Conservation (phyloP, 1,284 basidiomycete species). For the Trametes versicolor region DNA sequence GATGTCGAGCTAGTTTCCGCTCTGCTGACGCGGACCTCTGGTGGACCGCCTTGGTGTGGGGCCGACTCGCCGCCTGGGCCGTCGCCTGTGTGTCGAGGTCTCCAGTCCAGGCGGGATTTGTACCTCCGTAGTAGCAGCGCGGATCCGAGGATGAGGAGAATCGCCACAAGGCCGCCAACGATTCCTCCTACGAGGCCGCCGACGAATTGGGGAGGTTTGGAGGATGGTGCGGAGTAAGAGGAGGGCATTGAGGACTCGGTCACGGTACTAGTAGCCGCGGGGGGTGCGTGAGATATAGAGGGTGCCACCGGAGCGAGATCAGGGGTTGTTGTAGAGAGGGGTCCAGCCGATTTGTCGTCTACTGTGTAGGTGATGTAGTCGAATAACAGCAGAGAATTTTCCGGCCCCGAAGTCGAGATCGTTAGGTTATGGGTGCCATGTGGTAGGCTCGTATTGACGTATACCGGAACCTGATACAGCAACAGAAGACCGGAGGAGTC, state of each 20-base stretch:
- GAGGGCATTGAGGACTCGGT: too few species aligned
- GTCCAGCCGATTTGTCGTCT: background rate
- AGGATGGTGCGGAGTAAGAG: background rate
- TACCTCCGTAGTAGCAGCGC: conserved; percentile 6
- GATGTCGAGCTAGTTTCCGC: conserved; percentile 11
- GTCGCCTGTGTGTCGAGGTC: background rate
- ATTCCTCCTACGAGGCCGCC: conserved; percentile 17
- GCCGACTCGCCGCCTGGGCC: background rate
- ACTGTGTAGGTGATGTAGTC: conserved; percentile 21
- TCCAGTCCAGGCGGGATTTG: background rate
- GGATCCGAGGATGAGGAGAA: conserved; percentile 2
- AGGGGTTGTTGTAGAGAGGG: background rate
- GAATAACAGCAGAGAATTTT: conserved; percentile 13
- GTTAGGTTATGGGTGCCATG: conserved; percentile 9
- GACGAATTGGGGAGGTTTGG: conserved; percentile 3
- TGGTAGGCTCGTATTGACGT: conserved; percentile 1
- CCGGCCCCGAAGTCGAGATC: background rate
- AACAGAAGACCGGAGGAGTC: background rate
- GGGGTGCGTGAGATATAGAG: background rate
- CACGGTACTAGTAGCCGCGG: too few species aligned
- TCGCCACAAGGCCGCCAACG: conserved; percentile 7
- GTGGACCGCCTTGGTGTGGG: background rate
- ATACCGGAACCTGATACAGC: conserved; percentile 7
- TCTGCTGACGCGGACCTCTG: background rate
- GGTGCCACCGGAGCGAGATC: background rate